These are phyloP conservation scores for Fagopyrum esculentum DNA, from an alignment of 148 eudicot species.

Conservation along the genomic window DNA sequence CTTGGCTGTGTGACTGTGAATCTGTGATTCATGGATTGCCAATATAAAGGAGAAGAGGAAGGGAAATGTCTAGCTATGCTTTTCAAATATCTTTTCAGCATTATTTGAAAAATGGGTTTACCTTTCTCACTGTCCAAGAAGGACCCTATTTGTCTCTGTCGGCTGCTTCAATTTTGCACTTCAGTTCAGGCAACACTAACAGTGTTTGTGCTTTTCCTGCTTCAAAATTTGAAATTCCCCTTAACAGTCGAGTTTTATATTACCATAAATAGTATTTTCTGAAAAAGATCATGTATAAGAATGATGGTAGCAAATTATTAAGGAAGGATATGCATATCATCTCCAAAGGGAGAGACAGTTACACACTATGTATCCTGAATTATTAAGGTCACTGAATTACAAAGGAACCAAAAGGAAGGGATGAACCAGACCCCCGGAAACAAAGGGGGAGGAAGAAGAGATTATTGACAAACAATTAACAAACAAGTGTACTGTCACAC, in stretches of 20 bases:
- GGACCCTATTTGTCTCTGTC: conserved; percentile 2
- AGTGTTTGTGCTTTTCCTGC: background rate
- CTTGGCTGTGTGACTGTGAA: background rate
- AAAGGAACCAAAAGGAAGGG: background rate
- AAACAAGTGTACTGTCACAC: background rate
- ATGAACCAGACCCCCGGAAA: background rate
- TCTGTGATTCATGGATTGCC: too few species aligned
- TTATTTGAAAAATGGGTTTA: background rate
- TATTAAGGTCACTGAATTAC: conserved; percentile 1
- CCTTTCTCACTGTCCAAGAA: conserved; percentile 6
- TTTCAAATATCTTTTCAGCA: background rate
- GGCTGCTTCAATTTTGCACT: background rate
- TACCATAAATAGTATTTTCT: too few species aligned
- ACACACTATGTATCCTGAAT: background rate
- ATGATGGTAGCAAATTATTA: background rate
- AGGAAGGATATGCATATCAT: background rate
- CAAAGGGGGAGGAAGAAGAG: background rate
- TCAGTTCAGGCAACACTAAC: background rate
- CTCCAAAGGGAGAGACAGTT: background rate
- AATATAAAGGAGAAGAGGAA: background rate
- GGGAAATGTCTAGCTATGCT: background rate
- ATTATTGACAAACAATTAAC: conserved; percentile 10
- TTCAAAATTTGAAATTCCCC: background rate
- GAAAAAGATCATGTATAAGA: background rate
- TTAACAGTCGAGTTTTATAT: background rate